A percentile compares a stretch with the other conserved stretches of the same genome.
phyloP scores from a whole-genome alignment of 768 basidiomycete genomes.

The Boletus rubroflammeus region DNA sequence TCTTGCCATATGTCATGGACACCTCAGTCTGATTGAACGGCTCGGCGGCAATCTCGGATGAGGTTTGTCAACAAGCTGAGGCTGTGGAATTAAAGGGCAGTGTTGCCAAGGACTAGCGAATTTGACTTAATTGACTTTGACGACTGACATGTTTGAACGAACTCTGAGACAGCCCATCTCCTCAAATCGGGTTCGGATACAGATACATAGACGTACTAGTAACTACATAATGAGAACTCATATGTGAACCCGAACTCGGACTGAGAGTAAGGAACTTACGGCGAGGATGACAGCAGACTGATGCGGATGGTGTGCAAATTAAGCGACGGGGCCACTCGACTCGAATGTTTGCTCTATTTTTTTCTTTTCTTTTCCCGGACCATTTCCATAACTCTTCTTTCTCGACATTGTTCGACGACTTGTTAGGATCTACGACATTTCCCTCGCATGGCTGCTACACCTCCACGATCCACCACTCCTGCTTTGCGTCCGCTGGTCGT shows the following conservation, averaged over 20 bases:
- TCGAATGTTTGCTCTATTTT: not conserved
- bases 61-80: conserved; percentile 4
- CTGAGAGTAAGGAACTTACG: not conserved
- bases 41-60: not conserved
- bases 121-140: no score
- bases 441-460: conserved; percentile 20
- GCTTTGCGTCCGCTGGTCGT: not conserved
- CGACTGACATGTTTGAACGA: not conserved
- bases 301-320: conserved; percentile 22
- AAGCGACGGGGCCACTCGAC: conserved; percentile 5
- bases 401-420: not conserved
- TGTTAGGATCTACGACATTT: not conserved
- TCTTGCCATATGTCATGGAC: not conserved
- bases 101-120: not conserved
- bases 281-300: not conserved
- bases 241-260: not conserved
- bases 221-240: not conserved
- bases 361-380: not conserved
- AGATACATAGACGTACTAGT: not conserved
- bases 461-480: conserved; percentile 23
- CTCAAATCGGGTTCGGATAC: not conserved
- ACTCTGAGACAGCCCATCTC: no score
- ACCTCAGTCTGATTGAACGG: no score
- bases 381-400: not conserved
- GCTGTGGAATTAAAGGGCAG: no score